These are phyloP conservation scores for Fulvia fulva DNA, from an alignment of 2,329 filamentous ascomycete species.

Conservation along the genomic window DNA sequence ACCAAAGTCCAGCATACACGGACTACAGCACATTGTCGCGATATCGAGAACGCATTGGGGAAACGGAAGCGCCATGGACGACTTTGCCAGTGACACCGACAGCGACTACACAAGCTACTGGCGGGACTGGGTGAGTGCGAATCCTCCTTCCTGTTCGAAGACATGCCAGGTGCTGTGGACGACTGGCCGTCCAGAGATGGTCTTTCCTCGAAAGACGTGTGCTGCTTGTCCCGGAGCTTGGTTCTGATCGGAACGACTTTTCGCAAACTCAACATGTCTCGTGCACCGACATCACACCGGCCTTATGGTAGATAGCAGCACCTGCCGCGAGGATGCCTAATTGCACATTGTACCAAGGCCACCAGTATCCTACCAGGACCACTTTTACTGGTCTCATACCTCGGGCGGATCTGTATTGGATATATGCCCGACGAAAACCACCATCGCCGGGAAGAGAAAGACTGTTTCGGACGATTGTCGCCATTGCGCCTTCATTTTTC, in stretches of 20 bases:
- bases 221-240: background rate
- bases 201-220: background rate
- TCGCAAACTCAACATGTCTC: background rate
- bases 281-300: background rate
- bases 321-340: no score
- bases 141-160: background rate
- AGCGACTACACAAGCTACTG: slow-evolving; percentile 99
- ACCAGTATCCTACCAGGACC: no score
- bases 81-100: slow-evolving; percentile 95
- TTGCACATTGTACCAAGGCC: no score
- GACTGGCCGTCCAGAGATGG: background rate
- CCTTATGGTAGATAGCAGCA: no score
- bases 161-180: background rate
- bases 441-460: background rate
- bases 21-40: background rate
- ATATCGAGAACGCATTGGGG: background rate
- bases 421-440: no score
- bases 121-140: slow-evolving; percentile 81
- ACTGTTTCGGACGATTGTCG: background rate
- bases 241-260: background rate
- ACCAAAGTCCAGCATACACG: background rate
- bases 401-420: no score
- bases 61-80: slow-evolving; percentile 65
- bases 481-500: background rate
- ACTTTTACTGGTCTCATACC: no score